Evolutionary conservation across 1,139 yeast genomes (phyloP), one percentile per base, ranked within the genome.

Genomic region (Diutina sp.): DNA sequence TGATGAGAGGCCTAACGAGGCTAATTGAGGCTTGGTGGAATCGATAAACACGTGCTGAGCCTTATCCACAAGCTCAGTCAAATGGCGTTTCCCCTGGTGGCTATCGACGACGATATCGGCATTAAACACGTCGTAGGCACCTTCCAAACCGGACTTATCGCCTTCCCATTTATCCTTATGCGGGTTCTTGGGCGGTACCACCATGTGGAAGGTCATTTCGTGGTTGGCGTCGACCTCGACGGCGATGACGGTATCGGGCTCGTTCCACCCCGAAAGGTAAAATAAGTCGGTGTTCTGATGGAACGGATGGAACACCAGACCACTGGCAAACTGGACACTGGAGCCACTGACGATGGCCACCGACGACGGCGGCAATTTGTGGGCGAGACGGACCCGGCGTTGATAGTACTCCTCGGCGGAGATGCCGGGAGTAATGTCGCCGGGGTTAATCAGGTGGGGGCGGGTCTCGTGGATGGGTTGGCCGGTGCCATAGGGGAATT

Each of bases 141-240:
- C 97, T 55, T 84, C 82, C 7, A 85, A 76, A 1, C 99, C 99
- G 47, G 95, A 85, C 63, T 96, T 79, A 51, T 82, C 84, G 9
- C 99, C 99, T 64, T 91, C 97, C 99, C 99, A 93, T 60, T 86
- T 81, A 68, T 93, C 99, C 38, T 80, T 82, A 55, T 74, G 74
- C 6, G 82, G 79, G 66, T 91, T 86, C 64, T 85, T 85, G n/a
- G 89, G 90, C 2, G 93, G 97, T 6, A 91, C 96, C 57, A 90
- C 72, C 85, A 95, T 80, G 64, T 87, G 95, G 58, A 87, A 79
- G 1, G 77, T 67, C 21, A 83, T 72, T 61, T 83, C 83, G 7
- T 81, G 84, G 18, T 78, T 75, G 25, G 63, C 65, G 32, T 69
- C 68, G 63, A 85, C 87, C 65, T 88, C 95, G 55, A 95, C 71